Evolutionary conservation across 345 rosid genomes (phyloP), one percentile per base, ranked within the genome.

Genomic region (Passiflora organensis): DNA sequence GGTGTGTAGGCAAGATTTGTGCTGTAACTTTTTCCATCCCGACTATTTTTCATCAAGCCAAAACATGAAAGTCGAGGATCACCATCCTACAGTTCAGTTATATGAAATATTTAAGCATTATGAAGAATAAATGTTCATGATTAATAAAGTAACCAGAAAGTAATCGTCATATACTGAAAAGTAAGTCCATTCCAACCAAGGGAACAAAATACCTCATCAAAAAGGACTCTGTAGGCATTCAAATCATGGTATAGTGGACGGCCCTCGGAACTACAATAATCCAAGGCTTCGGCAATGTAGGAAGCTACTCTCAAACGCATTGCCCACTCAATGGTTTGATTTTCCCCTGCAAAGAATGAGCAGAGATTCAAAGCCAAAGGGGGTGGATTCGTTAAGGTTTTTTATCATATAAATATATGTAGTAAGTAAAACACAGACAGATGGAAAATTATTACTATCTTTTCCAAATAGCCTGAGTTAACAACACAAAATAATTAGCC

Each of bases 21-120:
- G 64, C 97, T 94, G 50, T 83, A 94, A 66, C 99, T 87, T 82
- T 79, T 83, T 67, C 97, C 97, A 73, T 89, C 97, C 63, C 87
- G 65, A 59, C 97, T 85, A 66, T 89, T 85, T 77, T 89, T 94
- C 95, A 89, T 94, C 73, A 94, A 78, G 39, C 99, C 99, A 49
- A 93, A 93, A 80, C 99, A 84, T 13, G 99, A 93, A 66, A 93
- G 96, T 37, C 94, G 83, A 19, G 99, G 95, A 80, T 93, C 99
- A 53, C 95, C 95, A 76, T 86, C 86, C 99, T 93, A 74, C 59
- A 69, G 17, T 48, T 68, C 55, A 68, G 73, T 49, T 47, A 43
- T 6, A 52, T 18, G 48, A 47, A 49, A 49, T 51, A 19, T 22
- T 43, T 32, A 32, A 53, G n/a, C 52, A 54, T 10, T 21, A 32